Conservation (phyloP, 2,329 filamentous ascomycete genomes). For the Stemphylium lycopersici region DNA sequence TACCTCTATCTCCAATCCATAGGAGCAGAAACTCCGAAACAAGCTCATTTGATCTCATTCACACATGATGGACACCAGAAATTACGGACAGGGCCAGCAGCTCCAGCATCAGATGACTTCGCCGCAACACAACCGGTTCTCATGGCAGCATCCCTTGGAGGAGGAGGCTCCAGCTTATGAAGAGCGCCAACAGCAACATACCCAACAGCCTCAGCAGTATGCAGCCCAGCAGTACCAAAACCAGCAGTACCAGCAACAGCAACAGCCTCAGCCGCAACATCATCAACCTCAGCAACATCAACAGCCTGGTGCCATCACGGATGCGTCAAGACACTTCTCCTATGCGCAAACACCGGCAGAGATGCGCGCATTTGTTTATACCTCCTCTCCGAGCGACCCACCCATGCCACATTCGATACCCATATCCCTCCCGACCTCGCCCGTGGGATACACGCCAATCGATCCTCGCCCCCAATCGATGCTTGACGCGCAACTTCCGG, state of each 20-base stretch:
- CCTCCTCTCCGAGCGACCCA: slow-evolving; percentile 34
- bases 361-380: slow-evolving; percentile 36
- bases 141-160: slow-evolving; percentile 40
- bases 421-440: slow-evolving; percentile 29
- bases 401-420: slow-evolving; percentile 28
- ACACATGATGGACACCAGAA: slow-evolving; percentile 32
- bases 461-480: slow-evolving; percentile 36
- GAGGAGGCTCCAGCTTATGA: slow-evolving; percentile 26
- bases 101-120: slow-evolving; percentile 16
- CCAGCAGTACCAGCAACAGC: slow-evolving; percentile 3
- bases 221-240: slow-evolving; percentile 9
- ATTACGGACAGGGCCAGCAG: slow-evolving; percentile 26
- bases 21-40: neutral
- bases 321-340: slow-evolving; percentile 39
- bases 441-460: slow-evolving; percentile 32
- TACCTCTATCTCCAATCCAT: neutral
- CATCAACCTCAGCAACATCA: slow-evolving; percentile 11
- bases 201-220: neutral
- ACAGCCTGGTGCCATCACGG: slow-evolving; percentile 24
- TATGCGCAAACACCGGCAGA: slow-evolving; percentile 47
- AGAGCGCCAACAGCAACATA: slow-evolving; percentile 9
- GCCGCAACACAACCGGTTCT: slow-evolving; percentile 39
- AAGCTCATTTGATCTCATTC: neutral
- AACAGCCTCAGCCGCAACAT: neutral
- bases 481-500: slow-evolving; percentile 28